A percentile compares a stretch with the other conserved stretches of the same genome.
Evolutionary conservation across 2,329 filamentous ascomycete species (phyloP).

Genomic region (Dactylellina parvicollis): DNA sequence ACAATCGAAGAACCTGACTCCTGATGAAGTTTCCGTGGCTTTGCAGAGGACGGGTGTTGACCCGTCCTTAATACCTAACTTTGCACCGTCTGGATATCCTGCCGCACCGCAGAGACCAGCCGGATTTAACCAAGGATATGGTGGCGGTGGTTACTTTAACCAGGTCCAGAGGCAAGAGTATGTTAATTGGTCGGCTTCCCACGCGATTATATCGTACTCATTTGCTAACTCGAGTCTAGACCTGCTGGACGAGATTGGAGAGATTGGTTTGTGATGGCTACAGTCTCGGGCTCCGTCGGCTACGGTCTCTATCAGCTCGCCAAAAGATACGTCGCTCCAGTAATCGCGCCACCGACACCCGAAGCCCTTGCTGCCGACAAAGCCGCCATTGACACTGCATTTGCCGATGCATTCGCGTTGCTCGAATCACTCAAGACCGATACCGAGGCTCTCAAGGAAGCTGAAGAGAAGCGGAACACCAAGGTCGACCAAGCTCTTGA

Average conservation of each 20-base stretch:
- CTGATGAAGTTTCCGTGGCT: conserved; percentile 90
- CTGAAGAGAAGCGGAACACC: conserved; percentile 84
- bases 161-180: conserved; percentile 51
- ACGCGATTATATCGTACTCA: background rate
- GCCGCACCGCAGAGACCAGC: conserved; percentile 63
- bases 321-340: conserved; percentile 90
- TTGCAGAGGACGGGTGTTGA: conserved; percentile 78
- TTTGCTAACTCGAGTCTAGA: conserved; percentile 50
- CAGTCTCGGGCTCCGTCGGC: conserved; percentile 85
- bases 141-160: conserved; percentile 40
- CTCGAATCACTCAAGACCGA: conserved; percentile 93
- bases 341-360: conserved; percentile 91
- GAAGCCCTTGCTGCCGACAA: conserved; percentile 96
- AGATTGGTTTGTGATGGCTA: conserved; percentile 99
- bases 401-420: conserved; percentile 88
- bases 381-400: conserved; percentile 87
- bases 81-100: conserved; percentile 63
- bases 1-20: conserved; percentile 94
- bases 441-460: conserved; percentile 84
- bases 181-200: background rate
- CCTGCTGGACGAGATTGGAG: conserved; percentile 78
- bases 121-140: conserved; percentile 61
- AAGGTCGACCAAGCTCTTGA: conserved; percentile 81
- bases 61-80: conserved; percentile 63
- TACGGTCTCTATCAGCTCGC: conserved; percentile 89